Conservation (phyloP, 495 filamentous ascomycete species). For the Penicillium malachiteum region DNA sequence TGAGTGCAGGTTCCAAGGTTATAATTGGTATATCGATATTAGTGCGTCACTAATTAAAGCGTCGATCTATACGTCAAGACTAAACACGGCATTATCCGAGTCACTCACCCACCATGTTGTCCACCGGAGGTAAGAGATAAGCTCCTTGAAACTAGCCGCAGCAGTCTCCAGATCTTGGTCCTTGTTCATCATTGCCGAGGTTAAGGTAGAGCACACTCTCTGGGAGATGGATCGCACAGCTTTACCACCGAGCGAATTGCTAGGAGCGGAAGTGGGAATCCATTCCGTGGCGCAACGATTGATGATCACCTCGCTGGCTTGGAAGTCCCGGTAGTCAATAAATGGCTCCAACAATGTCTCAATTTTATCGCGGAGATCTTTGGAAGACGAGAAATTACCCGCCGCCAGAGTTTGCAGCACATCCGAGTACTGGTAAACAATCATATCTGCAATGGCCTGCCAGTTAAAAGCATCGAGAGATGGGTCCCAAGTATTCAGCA, state of each 20-base stretch:
- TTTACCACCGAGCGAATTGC: not conserved
- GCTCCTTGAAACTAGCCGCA: not conserved
- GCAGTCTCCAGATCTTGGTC: not conserved
- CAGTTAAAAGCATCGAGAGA: slow-evolving; percentile 44
- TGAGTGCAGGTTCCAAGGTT: too few relatives aligned
- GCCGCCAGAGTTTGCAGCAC: slow-evolving; percentile 50
- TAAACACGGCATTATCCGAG: too few relatives aligned
- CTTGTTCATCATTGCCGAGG: not conserved
- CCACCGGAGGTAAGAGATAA: slow-evolving; percentile 2
- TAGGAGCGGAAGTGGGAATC: slow-evolving; percentile 7
- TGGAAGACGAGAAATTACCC: slow-evolving; percentile 28
- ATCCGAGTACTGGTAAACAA: slow-evolving; percentile 56
- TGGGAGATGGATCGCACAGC: slow-evolving; percentile 3
- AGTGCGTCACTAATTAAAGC: too few relatives aligned
- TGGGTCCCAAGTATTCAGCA: slow-evolving; percentile 33
- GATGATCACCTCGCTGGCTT: not conserved
- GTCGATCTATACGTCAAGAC: too few relatives aligned
- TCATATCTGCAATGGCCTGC: slow-evolving; percentile 61
- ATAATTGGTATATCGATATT: too few relatives aligned
- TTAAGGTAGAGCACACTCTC: slow-evolving; percentile 5
- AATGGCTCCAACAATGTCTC: slow-evolving; percentile 47
- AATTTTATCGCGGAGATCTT: slow-evolving; percentile 42
- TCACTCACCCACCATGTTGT: slow-evolving; percentile 2
- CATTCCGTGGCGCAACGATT: slow-evolving; percentile 3
- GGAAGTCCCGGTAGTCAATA: slow-evolving; percentile 41